phyloP scores from a whole-genome alignment of 805 yeast genomes.

The Pichia nanzhaoensis region DNA sequence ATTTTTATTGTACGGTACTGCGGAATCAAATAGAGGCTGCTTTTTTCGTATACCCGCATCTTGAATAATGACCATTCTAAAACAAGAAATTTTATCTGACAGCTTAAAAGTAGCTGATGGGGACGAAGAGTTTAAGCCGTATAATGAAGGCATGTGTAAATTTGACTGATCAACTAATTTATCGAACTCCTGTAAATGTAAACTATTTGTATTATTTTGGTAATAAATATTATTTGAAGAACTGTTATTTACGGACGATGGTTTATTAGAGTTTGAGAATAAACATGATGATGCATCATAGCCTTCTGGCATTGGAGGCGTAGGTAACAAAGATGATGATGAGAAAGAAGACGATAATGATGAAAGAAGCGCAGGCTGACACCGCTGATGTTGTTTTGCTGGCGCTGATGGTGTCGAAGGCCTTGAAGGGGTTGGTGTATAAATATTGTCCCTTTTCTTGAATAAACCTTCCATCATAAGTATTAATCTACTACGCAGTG shows the following conservation, averaged over 20 bases:
- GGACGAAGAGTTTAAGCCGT: conserved; percentile 5
- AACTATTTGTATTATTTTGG: background rate
- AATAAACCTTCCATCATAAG: conserved; percentile 21
- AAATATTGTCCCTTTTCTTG: conserved; percentile 13
- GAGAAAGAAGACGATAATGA: background rate
- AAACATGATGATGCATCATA: background rate
- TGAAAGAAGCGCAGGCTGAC: background rate
- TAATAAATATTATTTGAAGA: background rate
- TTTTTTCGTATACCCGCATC: conserved; percentile 44
- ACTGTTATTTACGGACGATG: background rate
- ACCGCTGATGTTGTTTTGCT: too few relatives aligned
- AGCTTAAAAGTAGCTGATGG: conserved; percentile 18
- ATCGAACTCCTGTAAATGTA: background rate
- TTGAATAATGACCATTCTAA: conserved; percentile 42
- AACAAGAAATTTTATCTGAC: conserved; percentile 23
- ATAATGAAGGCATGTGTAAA: conserved; percentile 5
- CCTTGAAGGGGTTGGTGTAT: conserved; percentile 1
- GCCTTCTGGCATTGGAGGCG: background rate
- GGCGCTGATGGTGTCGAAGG: background rate
- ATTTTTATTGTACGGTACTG: conserved; percentile 16
- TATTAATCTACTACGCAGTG: background rate
- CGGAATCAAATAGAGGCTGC: conserved; percentile 44
- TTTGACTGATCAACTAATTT: background rate
- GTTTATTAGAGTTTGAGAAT: background rate
- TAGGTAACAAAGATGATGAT: background rate